phyloP scores from a whole-genome alignment of 495 filamentous ascomycete genomes.

The Xylaria curta region DNA sequence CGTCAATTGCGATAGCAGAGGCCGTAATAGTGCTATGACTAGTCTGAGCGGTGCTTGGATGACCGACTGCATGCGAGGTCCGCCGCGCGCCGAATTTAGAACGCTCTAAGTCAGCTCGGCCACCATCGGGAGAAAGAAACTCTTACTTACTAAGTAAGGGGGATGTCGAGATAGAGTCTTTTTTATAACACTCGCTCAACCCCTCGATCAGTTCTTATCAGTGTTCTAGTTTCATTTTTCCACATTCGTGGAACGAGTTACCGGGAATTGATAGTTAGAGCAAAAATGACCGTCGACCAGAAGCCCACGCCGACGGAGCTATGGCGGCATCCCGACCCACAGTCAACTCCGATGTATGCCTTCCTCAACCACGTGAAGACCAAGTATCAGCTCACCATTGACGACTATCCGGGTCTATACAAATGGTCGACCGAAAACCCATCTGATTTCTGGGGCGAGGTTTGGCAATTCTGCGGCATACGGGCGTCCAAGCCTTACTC shows the following conservation, averaged over 20 bases:
- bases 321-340: constrained; percentile 74
- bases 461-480: constrained; percentile 82
- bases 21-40: background rate
- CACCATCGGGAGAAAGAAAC: constrained; percentile 18
- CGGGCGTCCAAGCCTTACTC: constrained; percentile 68
- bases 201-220: no score
- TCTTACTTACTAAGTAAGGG: background rate
- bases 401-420: constrained; percentile 73
- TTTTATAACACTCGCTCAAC: no score
- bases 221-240: no score
- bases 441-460: constrained; percentile 79
- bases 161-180: background rate
- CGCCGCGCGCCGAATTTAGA: background rate
- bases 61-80: constrained; percentile 15
- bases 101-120: constrained; percentile 16
- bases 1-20: background rate
- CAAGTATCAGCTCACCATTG: constrained; percentile 67
- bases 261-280: background rate
- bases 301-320: constrained; percentile 51
- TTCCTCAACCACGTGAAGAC: constrained; percentile 73
- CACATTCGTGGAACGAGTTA: no score
- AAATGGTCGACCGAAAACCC: constrained; percentile 83
- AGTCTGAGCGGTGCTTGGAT: background rate
- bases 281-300: background rate
- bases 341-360: constrained; percentile 69